phyloP scores from a whole-genome alignment of 2,329 filamentous ascomycete genomes.

The Stromatinia cepivora region DNA sequence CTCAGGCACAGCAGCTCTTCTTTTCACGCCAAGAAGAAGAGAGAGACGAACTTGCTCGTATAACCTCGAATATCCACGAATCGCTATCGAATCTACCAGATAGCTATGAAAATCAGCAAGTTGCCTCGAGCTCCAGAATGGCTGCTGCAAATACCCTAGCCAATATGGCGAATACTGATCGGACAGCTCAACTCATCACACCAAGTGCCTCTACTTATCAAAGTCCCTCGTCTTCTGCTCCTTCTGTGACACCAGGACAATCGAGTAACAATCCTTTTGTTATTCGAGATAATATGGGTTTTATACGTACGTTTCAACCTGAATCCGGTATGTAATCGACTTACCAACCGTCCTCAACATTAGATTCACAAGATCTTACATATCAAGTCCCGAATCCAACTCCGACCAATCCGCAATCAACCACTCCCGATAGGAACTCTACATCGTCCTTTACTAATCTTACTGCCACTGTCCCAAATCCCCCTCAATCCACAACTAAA shows the following conservation, averaged over 20 bases:
- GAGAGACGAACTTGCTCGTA: background rate
- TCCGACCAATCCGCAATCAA: background rate
- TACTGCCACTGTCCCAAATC: background rate
- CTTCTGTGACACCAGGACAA: background rate
- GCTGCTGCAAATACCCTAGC: background rate
- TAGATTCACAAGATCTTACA: background rate
- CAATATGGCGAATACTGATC: background rate
- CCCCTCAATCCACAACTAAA: too few relatives aligned
- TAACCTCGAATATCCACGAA: background rate
- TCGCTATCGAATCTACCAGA: background rate
- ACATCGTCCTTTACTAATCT: background rate
- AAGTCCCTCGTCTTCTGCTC: background rate
- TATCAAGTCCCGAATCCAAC: background rate
- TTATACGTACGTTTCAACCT: conserved; percentile 7
- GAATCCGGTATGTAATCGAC: background rate
- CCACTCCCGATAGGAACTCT: background rate
- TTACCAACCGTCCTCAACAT: background rate
- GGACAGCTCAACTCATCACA: background rate
- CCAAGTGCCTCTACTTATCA: background rate
- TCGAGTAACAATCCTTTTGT: background rate
- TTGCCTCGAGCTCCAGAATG: background rate
- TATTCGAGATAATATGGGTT: conserved; percentile 1
- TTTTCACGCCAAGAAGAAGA: background rate
- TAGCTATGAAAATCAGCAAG: background rate
- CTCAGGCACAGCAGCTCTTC: background rate